Evolutionary conservation across 2,329 filamentous ascomycete genomes (phyloP), one percentile per base, ranked within the genome.

Genomic region (Coleophoma eucalyptorum): DNA sequence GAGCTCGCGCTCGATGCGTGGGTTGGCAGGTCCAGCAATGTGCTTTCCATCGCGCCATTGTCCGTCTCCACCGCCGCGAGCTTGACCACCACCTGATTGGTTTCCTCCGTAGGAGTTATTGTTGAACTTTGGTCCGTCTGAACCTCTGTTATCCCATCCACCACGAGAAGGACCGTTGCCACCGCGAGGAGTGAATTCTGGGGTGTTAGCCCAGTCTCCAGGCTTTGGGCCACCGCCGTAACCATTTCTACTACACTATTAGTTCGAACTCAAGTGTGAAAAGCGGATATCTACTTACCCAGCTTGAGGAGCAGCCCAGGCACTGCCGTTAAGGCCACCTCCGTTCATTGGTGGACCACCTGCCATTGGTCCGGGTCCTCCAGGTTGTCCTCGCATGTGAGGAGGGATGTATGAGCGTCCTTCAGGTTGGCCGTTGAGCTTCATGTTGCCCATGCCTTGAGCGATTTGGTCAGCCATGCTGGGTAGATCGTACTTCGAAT

Each of bases 1-100:
- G 48, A 99, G 87, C 68, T 99, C 94, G 63, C 92, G 92, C 81
- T 99, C 94, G 43, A 96, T 60, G 62, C 93, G 91, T 58, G 86
- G 81, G 77, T 97, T 97, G 62, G 86, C 72, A 57, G 92, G 90
- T 52, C 94, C 94, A 54, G 93, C 82, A 63, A 97, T 78, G 77
- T 99, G 94, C 80, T 97, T 96, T 72, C 94, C 94, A 61, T 97
- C 93, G 66, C 86, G 85, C 94, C 94, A 99, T 76, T 90, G 86
- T 65, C 94, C 94, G 67, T 97, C 94, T 65, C 94, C 94, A 68
- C 91, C 95, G 64, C 92, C 91, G 65, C 88, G 85, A 64, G 84
- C 78, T 65, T 79, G 75, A 55, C 78, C 74, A 42, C 69, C 67
- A 56, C 64, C 67, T 42, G 59, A 58, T 48, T 58, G 60, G 33